Conservation (phyloP, 169 alveolate genomes). For the Eimeria praecox region DNA sequence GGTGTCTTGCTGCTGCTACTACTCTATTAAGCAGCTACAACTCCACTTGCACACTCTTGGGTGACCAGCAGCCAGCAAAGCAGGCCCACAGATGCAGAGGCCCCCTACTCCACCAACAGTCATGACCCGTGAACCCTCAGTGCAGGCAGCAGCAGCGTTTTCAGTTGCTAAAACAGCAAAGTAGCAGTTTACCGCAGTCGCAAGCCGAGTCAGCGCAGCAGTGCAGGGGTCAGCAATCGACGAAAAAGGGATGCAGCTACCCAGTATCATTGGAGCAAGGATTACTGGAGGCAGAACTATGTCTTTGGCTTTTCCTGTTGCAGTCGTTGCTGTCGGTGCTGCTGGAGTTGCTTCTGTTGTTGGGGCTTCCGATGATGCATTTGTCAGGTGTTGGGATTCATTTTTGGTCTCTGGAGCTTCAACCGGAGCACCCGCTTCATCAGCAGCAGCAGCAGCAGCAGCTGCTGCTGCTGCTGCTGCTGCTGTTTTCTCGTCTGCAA, state of each 20-base stretch:
- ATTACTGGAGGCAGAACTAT: constrained; percentile 44
- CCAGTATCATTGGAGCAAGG: constrained; percentile 44
- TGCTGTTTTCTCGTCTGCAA: constrained; percentile 61
- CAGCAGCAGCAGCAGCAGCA: constrained; percentile 42
- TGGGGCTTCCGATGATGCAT: neutral
- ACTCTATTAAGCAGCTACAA: neutral
- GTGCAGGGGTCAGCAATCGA: constrained; percentile 69
- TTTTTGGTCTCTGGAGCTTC: neutral
- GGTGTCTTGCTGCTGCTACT: constrained; percentile 18
- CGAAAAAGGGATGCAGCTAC: constrained; percentile 63
- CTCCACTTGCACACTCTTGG: neutral
- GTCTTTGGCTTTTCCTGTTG: neutral
- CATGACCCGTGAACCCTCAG: neutral
- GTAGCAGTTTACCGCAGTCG: constrained; percentile 59
- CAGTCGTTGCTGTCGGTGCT: neutral
- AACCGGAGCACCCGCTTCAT: neutral
- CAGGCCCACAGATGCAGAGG: neutral
- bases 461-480: constrained; percentile 34
- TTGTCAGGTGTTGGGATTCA: neutral
- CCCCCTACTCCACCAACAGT: neutral
- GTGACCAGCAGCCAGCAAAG: neutral
- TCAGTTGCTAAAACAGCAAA: neutral
- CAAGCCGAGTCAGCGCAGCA: constrained; percentile 59
- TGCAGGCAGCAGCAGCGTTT: neutral
- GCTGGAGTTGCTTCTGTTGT: neutral